These are phyloP conservation scores for Eucalyptus viminalis DNA, from an alignment of 345 rosid species.

Conservation along the genomic window DNA sequence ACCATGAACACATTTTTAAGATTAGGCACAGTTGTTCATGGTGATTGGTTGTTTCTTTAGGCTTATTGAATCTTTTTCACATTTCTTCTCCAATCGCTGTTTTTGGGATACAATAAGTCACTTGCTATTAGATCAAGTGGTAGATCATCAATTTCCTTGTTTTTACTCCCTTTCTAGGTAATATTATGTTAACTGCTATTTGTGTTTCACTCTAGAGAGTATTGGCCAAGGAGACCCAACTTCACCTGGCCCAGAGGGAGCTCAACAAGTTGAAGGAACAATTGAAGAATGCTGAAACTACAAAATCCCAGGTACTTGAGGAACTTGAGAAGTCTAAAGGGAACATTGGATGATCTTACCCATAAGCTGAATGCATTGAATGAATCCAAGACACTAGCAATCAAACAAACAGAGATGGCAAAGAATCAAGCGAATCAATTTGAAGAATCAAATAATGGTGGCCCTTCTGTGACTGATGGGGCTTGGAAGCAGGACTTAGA, in stretches of 20 bases:
- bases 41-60: neutral
- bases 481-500: constrained; percentile 42
- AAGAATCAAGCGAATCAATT: constrained; percentile 38
- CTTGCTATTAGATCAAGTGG: neutral
- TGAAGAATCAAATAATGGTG: constrained; percentile 32
- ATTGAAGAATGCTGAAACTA: constrained; percentile 60
- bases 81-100: neutral
- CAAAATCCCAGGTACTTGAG: constrained; percentile 56
- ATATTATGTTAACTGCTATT: neutral
- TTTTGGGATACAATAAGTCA: neutral
- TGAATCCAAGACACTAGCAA: constrained; percentile 52
- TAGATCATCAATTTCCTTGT: neutral
- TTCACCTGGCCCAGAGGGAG: constrained; percentile 79
- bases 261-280: constrained; percentile 63
- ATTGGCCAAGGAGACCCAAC: constrained; percentile 75
- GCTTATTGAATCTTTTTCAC: neutral
- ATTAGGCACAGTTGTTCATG: neutral
- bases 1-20: neutral
- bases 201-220: constrained; percentile 36
- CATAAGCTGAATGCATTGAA: constrained; percentile 39
- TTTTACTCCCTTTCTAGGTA: neutral
- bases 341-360: constrained; percentile 54
- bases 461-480: constrained; percentile 21
- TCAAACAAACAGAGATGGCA: constrained; percentile 58
- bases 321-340: constrained; percentile 75